A percentile compares a stretch with the other conserved stretches of the same genome.
phyloP scores from a whole-genome alignment of 371 early-diverging fungal genomes.

The Lichtheimia hyalospora region DNA sequence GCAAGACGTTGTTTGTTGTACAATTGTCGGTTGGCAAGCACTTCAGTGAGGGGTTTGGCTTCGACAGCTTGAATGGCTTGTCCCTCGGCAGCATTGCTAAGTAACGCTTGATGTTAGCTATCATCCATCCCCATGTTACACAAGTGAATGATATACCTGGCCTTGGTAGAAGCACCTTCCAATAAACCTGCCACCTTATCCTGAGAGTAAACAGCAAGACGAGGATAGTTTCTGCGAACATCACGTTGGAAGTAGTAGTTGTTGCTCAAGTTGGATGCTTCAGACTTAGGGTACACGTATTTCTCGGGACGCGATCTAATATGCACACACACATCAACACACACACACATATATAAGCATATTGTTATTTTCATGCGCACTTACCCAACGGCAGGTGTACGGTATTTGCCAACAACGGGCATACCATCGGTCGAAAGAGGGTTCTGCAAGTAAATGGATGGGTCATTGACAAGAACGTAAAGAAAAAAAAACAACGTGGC shows the following conservation, averaged over 20 bases:
- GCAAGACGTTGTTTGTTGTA: constrained; percentile 32
- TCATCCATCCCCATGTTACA: no score
- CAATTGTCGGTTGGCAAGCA: constrained; percentile 37
- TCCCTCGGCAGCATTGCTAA: constrained; percentile 27
- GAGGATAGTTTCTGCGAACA: constrained; percentile 88
- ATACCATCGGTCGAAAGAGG: constrained; percentile 62
- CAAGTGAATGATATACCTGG: constrained; percentile 31
- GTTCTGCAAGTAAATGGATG: constrained; percentile 36
- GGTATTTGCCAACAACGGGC: constrained; percentile 61
- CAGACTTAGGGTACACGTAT: constrained; percentile 53
- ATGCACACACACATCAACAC: neutral
- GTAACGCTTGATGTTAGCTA: neutral
- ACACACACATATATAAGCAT: neutral
- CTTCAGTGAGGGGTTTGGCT: constrained; percentile 43
- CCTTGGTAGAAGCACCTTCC: constrained; percentile 46
- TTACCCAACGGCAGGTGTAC: constrained; percentile 62
- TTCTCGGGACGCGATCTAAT: constrained; percentile 55
- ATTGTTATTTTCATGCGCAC: neutral
- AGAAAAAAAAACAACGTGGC: neutral
- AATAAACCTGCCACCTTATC: constrained; percentile 69
- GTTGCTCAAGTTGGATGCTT: constrained; percentile 67
- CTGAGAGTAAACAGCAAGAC: constrained; percentile 82
- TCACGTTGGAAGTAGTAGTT: constrained; percentile 93
- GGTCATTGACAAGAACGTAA: no score
- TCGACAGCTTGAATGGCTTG: constrained; percentile 20